Conservation (phyloP, 1,284 basidiomycete species). For the Fomitopsis betulina region DNA sequence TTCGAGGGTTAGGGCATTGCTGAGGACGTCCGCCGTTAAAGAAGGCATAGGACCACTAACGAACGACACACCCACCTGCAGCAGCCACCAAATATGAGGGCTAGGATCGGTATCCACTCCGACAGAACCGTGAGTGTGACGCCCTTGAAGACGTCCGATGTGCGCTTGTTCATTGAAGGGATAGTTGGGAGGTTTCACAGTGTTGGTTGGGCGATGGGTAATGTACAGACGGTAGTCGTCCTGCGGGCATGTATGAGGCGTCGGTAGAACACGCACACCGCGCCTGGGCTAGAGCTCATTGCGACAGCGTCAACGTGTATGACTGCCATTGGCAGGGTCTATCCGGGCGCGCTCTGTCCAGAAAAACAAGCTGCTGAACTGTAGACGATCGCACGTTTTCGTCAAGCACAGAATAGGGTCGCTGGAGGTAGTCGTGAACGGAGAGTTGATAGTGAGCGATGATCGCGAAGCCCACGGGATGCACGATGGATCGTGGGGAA, state of each 20-base stretch:
- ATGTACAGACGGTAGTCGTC: background rate
- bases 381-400: background rate
- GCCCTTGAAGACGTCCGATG: slow-evolving; percentile 9
- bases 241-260: background rate
- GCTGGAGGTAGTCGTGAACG: background rate
- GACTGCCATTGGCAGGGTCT: background rate
- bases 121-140: slow-evolving; percentile 20
- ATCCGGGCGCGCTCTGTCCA: background rate
- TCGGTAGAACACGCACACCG: background rate
- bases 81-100: slow-evolving; percentile 53
- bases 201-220: background rate
- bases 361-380: background rate
- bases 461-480: background rate
- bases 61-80: slow-evolving; percentile 52
- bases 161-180: background rate
- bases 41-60: slow-evolving; percentile 15
- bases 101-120: slow-evolving; percentile 42
- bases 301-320: background rate
- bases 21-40: slow-evolving; percentile 23
- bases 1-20: slow-evolving; percentile 72
- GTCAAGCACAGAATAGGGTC: background rate
- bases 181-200: background rate
- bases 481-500: background rate
- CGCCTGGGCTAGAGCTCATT: background rate
- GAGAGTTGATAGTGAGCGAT: background rate